Evolutionary conservation across 202 grass and related monocot species (phyloP), one percentile per base, ranked within the genome.

Genomic region (Hordeum pubiflorum): DNA sequence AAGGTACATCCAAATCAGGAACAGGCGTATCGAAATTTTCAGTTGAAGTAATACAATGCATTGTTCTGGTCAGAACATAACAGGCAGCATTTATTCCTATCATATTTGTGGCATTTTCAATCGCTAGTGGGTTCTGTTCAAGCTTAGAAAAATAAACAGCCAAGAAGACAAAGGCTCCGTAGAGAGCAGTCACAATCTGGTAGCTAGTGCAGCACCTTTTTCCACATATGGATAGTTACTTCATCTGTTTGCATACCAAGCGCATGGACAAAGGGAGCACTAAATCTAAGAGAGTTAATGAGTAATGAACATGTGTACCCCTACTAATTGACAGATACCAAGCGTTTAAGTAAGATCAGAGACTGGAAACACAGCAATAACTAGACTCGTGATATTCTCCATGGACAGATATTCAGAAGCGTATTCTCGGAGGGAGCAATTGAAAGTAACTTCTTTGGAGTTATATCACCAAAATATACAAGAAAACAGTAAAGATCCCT

Each of bases 1-100:
- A 86, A 97, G 84, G 80, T 75, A 31, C 67, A 88, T 60, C 55
- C 37, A 83, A 85, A 27, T 89, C 22, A 91, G 26, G 39, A 90
- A 76, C 27, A 82, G 33, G 86, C 17, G 18, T 40, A 26, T 75
- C 60, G 24, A 82, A 8, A 67, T 33, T 77, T 77, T 60, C n/a
- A 80, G 24, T 33, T 34, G 2, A 50, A 66, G 17, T 27, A 67
- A 41, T 46, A 64, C 7, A 59, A 27, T 34, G 46, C 10, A 48
- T 29, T 69, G 10, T 75, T 79, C 69, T 1, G 8, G 66, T 66
- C 82, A 60, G 61, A 89, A 29, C 82, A 52, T 55, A 89, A 37
- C 24, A 82, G 52, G 14, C 39, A 66, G 74, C 37, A 74, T 23
- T 55, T 79, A 62, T 21, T 79, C 59, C 59, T 85, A 44, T 15